Evolutionary conservation across 768 basidiomycete genomes (phyloP), one percentile per base, ranked within the genome.

Genomic region (Solioccasus polychromus): DNA sequence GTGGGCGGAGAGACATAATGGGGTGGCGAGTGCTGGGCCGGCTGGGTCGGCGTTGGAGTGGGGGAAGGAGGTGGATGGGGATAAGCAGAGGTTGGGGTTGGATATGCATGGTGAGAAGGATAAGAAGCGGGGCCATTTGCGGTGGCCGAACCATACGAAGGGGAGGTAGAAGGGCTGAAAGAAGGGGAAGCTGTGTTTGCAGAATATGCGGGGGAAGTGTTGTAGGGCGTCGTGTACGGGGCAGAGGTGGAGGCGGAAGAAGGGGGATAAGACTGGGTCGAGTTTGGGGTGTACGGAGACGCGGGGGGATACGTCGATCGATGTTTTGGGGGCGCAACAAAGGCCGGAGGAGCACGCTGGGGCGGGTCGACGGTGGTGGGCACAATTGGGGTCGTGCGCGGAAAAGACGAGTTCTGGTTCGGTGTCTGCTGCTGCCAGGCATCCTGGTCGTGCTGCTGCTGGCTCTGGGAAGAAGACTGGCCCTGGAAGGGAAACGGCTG

Each of bases 11-110:
- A 43, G 1, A 51, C 59, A 32, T 61, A 64, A 35, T 66, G 51
- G 19, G 53, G 20, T 3, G 56, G 25, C 0, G 63, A 35, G 45
- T 62, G 47, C 14, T 62, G 61, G 2, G 50, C 36, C 12, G 51
- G 48, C 37, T 62, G 62, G 14, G 63, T 64, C 42, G 62, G 61
- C 14, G 61, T 63, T 39, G 61, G 61, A 6, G 61, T 62, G 38
- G 61, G 61, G 1, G 61, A 63, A n/a, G 60, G 57, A 5, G 62
- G 60, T 1, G 57, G 62, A 9, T 48, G 55, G 18, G 59, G 60
- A 45, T 48, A 62, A 12, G 60, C 62, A 28, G 62, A 62, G 14
- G 62, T 60, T 24, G 60, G 60, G 8, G 61, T 57, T 31, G 50
- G 48, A 31, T 58, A 62, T 24, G 51, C 14, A 20, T 51, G 50